A percentile compares a stretch with the other conserved stretches of the same genome.
These are phyloP conservation scores for Graphilbum ipis-grandicollis DNA, from an alignment of 2,329 filamentous ascomycete genomes.

Conservation along the genomic window DNA sequence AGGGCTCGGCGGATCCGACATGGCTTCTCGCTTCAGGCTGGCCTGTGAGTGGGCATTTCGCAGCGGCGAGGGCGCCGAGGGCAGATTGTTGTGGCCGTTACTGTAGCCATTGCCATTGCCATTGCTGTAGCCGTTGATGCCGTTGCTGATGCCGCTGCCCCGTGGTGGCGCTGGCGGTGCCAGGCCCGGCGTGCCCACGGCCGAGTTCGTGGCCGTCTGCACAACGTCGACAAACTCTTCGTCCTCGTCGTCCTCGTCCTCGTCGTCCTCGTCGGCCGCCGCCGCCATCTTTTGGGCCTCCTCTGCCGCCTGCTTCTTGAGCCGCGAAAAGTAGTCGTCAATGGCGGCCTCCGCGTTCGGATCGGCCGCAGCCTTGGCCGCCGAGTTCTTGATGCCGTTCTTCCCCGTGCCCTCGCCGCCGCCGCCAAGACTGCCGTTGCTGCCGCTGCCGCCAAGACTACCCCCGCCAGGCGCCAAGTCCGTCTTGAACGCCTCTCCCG, in stretches of 20 bases:
- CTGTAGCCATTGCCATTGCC: neutral
- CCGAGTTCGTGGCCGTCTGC: constrained; percentile 16
- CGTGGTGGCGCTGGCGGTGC: constrained; percentile 9
- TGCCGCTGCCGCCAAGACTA: too few species aligned
- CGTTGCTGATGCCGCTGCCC: too few species aligned
- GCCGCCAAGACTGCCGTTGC: too few species aligned
- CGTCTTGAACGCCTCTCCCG: constrained; percentile 39
- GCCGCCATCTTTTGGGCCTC: constrained; percentile 32
- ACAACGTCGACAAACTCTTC: constrained; percentile 33
- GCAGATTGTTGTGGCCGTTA: constrained; percentile 1
- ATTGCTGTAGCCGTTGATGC: constrained; percentile 2
- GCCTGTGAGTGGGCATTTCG: constrained; percentile 12
- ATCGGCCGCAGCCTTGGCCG: constrained; percentile 20
- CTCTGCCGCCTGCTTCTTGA: constrained; percentile 41
- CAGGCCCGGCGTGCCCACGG: constrained; percentile 14
- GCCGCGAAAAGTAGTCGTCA: constrained; percentile 48
- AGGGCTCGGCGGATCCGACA: constrained; percentile 11
- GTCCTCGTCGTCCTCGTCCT: constrained; percentile 26
- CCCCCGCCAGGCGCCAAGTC: constrained; percentile 14
- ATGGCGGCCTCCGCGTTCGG: constrained; percentile 39
- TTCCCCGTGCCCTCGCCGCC: too few species aligned
- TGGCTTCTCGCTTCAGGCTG: constrained; percentile 17
- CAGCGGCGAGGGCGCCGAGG: constrained; percentile 12
- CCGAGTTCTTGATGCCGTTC: constrained; percentile 29
- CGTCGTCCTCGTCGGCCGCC: constrained; percentile 25